Evolutionary conservation across 345 rosid genomes (phyloP), one percentile per base, ranked within the genome.

Genomic region (Crucihimalaya himalaica): DNA sequence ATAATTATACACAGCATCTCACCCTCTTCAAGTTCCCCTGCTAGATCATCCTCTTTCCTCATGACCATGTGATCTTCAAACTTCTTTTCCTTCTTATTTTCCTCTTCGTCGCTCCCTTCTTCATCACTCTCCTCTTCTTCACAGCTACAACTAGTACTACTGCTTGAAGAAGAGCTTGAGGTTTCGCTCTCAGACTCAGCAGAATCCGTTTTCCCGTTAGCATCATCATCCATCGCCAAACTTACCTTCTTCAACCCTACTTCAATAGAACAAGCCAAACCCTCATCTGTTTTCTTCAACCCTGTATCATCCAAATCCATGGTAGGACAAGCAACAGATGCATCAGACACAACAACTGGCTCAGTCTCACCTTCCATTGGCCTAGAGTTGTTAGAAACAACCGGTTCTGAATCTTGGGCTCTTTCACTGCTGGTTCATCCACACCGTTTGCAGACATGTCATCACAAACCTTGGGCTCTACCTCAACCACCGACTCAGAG

Each of bases 151-250:
- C 78, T 73, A 52, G 76, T 77, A 59, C 71, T 53, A 14, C 72
- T 55, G 4, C 91, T 79, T 11, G 89, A 82, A 8, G 84, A 72
- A 1, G 84, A 71, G 52, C 86, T 79, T 3, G 86, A 84, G 66
- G 81, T 54, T 57, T 80, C 81, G 27, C 80, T 74, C 54, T 82
- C 86, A 13, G 88, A 76, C 61, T 81, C 89, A 14, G 66, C 66
- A 60, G 66, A 68, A 72, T 75, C 47, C 39, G 60, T 40, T 20
- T 55, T 78, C 60, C 70, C 83, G 8, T 73, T 83, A 21, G 13
- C 81, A 56, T 68, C 81, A 73, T 66, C 69, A 59, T 70, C 77
- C 72, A 28, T 80, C 20, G 48, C 57, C 78, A 86, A 85, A 66
- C 81, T 79, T 40, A 84, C 84, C 65, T 77, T 83, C 37, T 72